phyloP scores from a whole-genome alignment of 805 yeast genomes.

The Blastobotrys robertii region DNA sequence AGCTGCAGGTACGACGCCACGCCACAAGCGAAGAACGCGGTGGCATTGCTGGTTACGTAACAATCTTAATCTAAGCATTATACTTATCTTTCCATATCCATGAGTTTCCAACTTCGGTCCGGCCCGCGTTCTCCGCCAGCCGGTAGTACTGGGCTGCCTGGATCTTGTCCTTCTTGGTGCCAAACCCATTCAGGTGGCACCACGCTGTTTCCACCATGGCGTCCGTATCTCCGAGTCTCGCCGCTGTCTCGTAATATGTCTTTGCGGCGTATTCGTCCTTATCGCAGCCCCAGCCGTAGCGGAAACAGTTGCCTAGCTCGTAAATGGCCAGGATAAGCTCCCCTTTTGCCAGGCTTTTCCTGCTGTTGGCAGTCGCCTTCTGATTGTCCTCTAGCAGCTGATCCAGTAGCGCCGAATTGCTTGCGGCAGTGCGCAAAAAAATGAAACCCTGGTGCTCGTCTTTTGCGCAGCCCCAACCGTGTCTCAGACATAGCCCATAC shows the following conservation, averaged over 20 bases:
- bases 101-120: conserved; percentile 25
- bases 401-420: conserved; percentile 17
- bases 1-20: too few relatives aligned
- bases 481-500: conserved; percentile 23
- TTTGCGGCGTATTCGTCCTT: conserved; percentile 20
- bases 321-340: conserved; percentile 23
- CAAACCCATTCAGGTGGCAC: conserved; percentile 23
- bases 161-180: conserved; percentile 22
- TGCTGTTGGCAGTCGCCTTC: conserved; percentile 7
- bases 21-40: too few relatives aligned
- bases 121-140: conserved; percentile 22
- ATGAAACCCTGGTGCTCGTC: conserved; percentile 16
- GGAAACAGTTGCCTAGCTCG: conserved; percentile 25
- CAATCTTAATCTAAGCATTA: conserved; percentile 5
- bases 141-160: conserved; percentile 26
- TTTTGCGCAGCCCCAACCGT: conserved; percentile 24
- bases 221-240: conserved; percentile 24
- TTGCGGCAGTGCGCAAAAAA: conserved; percentile 20
- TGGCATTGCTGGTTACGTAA: not conserved
- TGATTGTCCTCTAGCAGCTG: conserved; percentile 11
- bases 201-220: conserved; percentile 25
- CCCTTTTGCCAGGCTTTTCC: conserved; percentile 12
- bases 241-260: conserved; percentile 24
- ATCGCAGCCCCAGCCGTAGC: conserved; percentile 26
- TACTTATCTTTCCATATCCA: conserved; percentile 29